Conservation (phyloP, 345 rosid genomes). For the Nasturtium officinale region DNA sequence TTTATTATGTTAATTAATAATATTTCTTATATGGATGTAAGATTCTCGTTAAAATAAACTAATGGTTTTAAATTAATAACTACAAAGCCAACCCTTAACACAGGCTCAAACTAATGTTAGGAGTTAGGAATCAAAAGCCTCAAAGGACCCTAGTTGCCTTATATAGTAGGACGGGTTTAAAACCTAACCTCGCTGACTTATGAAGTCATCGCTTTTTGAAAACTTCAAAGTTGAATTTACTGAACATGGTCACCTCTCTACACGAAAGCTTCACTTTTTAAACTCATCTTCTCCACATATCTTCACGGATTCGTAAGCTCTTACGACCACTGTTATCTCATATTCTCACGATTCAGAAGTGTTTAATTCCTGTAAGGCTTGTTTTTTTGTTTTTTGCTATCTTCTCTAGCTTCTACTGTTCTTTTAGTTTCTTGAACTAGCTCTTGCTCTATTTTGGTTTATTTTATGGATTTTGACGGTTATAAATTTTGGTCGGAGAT, state of each 20-base stretch:
- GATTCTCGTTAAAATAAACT: too few relatives aligned
- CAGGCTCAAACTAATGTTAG: neutral
- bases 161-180: conserved; percentile 22
- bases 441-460: neutral
- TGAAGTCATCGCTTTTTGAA: neutral
- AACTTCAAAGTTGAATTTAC: conserved; percentile 5
- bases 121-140: neutral
- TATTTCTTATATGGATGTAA: too few relatives aligned
- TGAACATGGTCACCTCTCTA: neutral
- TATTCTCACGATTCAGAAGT: neutral
- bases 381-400: neutral
- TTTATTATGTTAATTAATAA: too few relatives aligned
- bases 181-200: conserved; percentile 27
- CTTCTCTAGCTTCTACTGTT: neutral
- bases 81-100: neutral
- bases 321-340: conserved; percentile 3
- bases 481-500: neutral
- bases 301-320: neutral
- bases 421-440: neutral
- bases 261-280: conserved; percentile 1
- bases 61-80: too few relatives aligned
- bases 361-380: conserved; percentile 13
- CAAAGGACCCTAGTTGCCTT: neutral
- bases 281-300: conserved; percentile 3
- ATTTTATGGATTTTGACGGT: neutral